These are phyloP conservation scores for Aureobasidium sp. DNA, from an alignment of 2,329 filamentous ascomycete genomes.

Conservation along the genomic window DNA sequence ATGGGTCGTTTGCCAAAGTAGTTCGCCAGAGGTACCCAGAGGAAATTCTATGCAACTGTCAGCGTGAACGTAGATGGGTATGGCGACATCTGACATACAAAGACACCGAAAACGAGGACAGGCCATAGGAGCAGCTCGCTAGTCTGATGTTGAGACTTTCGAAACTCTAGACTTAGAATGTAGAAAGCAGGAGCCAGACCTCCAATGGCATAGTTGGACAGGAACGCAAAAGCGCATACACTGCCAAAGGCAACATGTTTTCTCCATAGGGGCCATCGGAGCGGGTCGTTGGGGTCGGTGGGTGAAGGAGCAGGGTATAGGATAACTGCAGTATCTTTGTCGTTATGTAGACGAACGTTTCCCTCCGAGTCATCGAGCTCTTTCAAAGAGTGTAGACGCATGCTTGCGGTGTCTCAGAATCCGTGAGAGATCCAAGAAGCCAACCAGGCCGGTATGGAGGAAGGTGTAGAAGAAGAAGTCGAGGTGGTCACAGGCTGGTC, in stretches of 20 bases:
- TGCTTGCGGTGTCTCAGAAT: slow-evolving; percentile 17
- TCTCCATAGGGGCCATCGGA: slow-evolving; percentile 42
- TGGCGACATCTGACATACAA: slow-evolving; percentile 19
- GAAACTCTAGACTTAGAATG: slow-evolving; percentile 40
- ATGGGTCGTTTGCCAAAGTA: slow-evolving; percentile 44
- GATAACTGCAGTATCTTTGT: slow-evolving; percentile 28
- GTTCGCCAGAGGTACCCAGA: slow-evolving; percentile 45
- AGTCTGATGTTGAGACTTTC: slow-evolving; percentile 39
- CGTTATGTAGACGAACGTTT: slow-evolving; percentile 31
- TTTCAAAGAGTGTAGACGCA: slow-evolving; percentile 29
- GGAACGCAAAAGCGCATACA: slow-evolving; percentile 42
- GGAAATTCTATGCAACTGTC: slow-evolving; percentile 35
- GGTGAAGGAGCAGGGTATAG: slow-evolving; percentile 43
- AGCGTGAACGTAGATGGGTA: neutral
- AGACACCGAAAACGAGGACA: slow-evolving; percentile 43
- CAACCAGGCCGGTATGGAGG: slow-evolving; percentile 18
- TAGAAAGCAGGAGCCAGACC: slow-evolving; percentile 40
- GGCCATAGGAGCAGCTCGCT: slow-evolving; percentile 34
- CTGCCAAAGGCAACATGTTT: slow-evolving; percentile 41
- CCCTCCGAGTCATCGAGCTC: slow-evolving; percentile 34
- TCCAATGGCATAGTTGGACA: slow-evolving; percentile 41
- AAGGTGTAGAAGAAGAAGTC: neutral
- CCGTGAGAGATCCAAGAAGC: slow-evolving; percentile 20
- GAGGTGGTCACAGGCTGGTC: neutral
- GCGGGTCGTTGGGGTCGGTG: slow-evolving; percentile 42